A percentile compares a stretch with the other conserved stretches of the same genome.
Conservation (phyloP, 1,139 yeast genomes). For the Blastobotrys ciferrii region DNA sequence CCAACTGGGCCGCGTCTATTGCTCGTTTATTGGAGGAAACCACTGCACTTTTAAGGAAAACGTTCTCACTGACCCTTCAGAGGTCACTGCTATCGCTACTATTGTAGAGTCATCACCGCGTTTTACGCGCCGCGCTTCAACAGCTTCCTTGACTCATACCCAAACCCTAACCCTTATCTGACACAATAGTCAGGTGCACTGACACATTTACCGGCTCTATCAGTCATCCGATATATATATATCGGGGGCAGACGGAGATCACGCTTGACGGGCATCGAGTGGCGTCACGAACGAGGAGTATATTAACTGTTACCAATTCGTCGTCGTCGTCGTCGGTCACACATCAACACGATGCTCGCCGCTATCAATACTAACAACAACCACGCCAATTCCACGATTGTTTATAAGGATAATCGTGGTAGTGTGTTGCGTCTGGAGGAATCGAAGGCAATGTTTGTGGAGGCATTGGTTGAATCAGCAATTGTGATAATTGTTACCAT, state of each 20-base stretch:
- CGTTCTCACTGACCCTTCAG: neutral
- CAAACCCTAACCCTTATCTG: slow-evolving; percentile 9
- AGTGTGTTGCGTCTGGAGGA: slow-evolving; percentile 11
- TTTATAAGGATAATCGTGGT: slow-evolving; percentile 1
- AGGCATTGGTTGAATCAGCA: slow-evolving; percentile 38
- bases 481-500: slow-evolving; percentile 36
- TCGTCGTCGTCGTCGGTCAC: neutral
- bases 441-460: slow-evolving; percentile 29
- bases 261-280: neutral
- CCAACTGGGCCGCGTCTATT: slow-evolving; percentile 6
- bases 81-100: neutral
- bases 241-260: neutral
- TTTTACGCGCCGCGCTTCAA: slow-evolving; percentile 1
- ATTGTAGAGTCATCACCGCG: slow-evolving; percentile 5
- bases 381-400: neutral
- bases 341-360: slow-evolving; percentile 4
- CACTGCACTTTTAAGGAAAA: neutral
- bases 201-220: neutral
- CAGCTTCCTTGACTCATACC: slow-evolving; percentile 6
- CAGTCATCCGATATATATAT: slow-evolving; percentile 4
- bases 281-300: neutral
- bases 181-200: slow-evolving; percentile 7
- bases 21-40: slow-evolving; percentile 2
- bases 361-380: neutral
- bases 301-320: neutral